Evolutionary conservation across 1,139 yeast species (phyloP).

Genomic region (Blastobotrys illinoisensis): DNA sequence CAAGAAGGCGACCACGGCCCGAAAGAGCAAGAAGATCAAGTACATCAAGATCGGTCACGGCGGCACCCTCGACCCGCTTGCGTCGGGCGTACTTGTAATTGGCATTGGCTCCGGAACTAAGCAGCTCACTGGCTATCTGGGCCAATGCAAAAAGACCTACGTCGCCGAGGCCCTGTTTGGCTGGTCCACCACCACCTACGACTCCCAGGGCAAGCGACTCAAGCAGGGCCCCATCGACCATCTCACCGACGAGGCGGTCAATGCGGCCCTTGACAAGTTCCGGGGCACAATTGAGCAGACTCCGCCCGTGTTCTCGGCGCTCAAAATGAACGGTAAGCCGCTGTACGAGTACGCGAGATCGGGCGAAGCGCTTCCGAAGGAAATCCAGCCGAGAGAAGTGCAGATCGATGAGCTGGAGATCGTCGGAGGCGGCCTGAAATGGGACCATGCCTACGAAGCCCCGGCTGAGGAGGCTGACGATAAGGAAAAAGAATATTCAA

Average conservation of each 20-base stretch:
- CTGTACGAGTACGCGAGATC: constrained; percentile 90
- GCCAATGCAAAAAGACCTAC: constrained; percentile 61
- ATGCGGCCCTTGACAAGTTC: constrained; percentile 52
- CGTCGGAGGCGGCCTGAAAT: constrained; percentile 47
- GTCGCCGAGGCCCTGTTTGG: constrained; percentile 85
- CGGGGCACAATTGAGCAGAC: constrained; percentile 78
- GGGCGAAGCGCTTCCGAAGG: constrained; percentile 76
- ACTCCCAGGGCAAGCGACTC: constrained; percentile 78
- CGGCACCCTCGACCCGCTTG: constrained; percentile 93
- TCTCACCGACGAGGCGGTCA: constrained; percentile 51
- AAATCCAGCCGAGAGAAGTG: constrained; percentile 72
- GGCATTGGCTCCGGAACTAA: constrained; percentile 93
- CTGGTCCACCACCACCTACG: constrained; percentile 89
- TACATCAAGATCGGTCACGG: constrained; percentile 95
- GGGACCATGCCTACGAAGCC: constrained; percentile 49
- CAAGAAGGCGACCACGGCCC: constrained; percentile 34
- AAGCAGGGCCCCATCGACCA: constrained; percentile 53
- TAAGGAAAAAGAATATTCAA: constrained; percentile 32
- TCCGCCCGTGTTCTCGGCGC: constrained; percentile 92
- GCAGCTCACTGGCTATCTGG: constrained; percentile 62
- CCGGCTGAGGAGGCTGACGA: constrained; percentile 31
- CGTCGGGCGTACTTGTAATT: constrained; percentile 85
- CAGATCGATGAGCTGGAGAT: constrained; percentile 52
- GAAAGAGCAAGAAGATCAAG: constrained; percentile 36
- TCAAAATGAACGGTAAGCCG: constrained; percentile 92